Conservation (phyloP, 176 grass and related monocot genomes). For the Pontederia crassipes region DNA sequence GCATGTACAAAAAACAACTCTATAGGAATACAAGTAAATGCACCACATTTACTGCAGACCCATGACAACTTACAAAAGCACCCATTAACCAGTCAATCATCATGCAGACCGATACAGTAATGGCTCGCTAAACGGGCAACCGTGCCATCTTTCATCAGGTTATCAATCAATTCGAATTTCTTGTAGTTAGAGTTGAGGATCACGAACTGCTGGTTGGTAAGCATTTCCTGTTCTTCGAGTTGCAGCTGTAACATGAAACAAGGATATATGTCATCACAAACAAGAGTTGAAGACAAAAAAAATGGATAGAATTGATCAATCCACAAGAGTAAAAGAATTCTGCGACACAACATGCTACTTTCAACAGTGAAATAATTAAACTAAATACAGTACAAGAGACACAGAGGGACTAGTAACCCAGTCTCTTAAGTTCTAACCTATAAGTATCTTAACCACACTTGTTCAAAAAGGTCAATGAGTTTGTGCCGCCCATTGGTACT, state of each 20-base stretch:
- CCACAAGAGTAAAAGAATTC: background rate
- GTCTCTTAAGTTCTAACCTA: too few species aligned
- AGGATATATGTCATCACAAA: background rate
- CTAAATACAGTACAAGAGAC: too few species aligned
- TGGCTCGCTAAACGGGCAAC: constrained; percentile 24
- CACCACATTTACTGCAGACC: too few species aligned
- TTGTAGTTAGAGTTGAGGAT: constrained; percentile 29
- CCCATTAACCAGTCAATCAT: constrained; percentile 19
- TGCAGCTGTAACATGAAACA: constrained; percentile 23
- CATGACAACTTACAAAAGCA: too few species aligned
- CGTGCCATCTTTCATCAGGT: constrained; percentile 15
- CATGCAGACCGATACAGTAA: constrained; percentile 29
- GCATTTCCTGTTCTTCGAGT: constrained; percentile 41
- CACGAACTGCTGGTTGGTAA: constrained; percentile 38
- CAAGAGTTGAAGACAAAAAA: background rate
- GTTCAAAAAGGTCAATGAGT: too few species aligned
- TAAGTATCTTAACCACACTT: too few species aligned
- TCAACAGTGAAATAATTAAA: too few species aligned
- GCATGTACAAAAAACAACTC: too few species aligned
- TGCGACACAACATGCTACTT: too few species aligned
- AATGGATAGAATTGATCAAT: constrained; percentile 1
- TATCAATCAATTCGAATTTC: constrained; percentile 44
- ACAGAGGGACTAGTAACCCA: too few species aligned
- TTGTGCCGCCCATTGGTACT: too few species aligned
- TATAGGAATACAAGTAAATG: too few species aligned